These are phyloP conservation scores for Tetrahymena elliotti DNA, from an alignment of 73 alveolate genomes.

Conservation along the genomic window DNA sequence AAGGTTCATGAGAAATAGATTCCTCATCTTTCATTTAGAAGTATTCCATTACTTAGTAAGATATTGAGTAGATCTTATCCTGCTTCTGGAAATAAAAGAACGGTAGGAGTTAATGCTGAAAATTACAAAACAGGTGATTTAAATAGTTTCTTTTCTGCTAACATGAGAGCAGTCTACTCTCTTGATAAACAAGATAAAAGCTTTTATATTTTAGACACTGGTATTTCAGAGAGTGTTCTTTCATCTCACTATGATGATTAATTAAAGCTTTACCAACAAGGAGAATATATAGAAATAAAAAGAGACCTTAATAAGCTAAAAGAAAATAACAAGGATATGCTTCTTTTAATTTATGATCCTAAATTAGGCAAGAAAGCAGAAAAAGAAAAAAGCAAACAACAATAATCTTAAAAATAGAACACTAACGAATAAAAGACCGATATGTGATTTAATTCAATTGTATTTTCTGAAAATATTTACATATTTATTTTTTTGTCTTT, in stretches of 20 bases:
- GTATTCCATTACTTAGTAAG: background rate
- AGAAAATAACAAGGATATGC: background rate
- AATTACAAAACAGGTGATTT: background rate
- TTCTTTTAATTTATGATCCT: background rate
- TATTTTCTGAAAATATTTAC: too few species aligned
- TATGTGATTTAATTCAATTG: too few species aligned
- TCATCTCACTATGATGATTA: background rate
- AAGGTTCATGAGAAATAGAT: background rate
- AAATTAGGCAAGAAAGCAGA: background rate
- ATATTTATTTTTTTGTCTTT: too few species aligned
- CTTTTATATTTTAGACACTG: slow-evolving; percentile 20
- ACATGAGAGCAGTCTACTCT: slow-evolving; percentile 1
- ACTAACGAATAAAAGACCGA: background rate
- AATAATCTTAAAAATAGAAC: too few species aligned
- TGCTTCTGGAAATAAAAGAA: background rate
- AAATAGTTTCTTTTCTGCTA: background rate
- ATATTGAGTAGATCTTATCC: background rate
- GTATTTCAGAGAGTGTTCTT: background rate
- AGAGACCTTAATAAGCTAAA: background rate
- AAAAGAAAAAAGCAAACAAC: background rate
- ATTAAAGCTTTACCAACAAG: background rate
- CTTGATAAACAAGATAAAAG: slow-evolving; percentile 25
- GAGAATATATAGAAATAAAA: background rate
- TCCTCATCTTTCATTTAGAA: background rate
- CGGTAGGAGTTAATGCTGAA: background rate